Base-by-base conservation (phyloP, 768 basidiomycete species). In the Agaricus subrufescens region DNA sequence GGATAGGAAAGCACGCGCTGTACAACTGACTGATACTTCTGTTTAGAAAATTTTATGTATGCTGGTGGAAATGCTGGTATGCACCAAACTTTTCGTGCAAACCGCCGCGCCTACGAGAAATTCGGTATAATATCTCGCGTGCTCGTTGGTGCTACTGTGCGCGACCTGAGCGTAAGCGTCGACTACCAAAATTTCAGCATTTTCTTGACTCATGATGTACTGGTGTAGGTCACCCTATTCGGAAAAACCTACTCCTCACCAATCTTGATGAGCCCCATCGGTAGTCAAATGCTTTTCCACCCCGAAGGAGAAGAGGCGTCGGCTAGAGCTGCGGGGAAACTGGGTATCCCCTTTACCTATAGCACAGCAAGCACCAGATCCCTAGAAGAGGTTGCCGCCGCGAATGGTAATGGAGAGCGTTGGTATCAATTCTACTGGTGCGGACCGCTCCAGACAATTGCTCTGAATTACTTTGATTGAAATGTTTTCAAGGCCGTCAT, bases 381-480 rank as follows among this genome's bases (percentile, higher is more conserved):
- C 10, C 86, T 94, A 56, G 91, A 93, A 66, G 82, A 83, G 44
- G 85, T 93, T 19, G 92, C 84, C 2, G 65, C 75, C 42, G 91
- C 82, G 27, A 90, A 85, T 60, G 87, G 84, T 7, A 71, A 80
- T 51, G 82, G 85, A 0, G 75, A 80, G 31, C 75, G 89, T 37
- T 92, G 89, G 89, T 92, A 80, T 66, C 91, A 93, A 65, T 76
- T 92, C 0, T 92, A 93, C 66, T 89, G 89, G 87, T 86, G 49
- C 57, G 71, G 62, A 7, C 51, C n/a, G 42, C 51, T 23, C 19
- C 44, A 45, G 25, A 23, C 7, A 1, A 44, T 40, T 10, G 50
- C 12, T 44, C n/a, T 1, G 2, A 12, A 19, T 3, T 6, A 49
- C 15, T 34, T 50, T n/a, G 51, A 25, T 27, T 58, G 3, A 40